Evolutionary conservation across 164 flowering plant genomes (phyloP).

Genomic region (Saururus chinensis): DNA sequence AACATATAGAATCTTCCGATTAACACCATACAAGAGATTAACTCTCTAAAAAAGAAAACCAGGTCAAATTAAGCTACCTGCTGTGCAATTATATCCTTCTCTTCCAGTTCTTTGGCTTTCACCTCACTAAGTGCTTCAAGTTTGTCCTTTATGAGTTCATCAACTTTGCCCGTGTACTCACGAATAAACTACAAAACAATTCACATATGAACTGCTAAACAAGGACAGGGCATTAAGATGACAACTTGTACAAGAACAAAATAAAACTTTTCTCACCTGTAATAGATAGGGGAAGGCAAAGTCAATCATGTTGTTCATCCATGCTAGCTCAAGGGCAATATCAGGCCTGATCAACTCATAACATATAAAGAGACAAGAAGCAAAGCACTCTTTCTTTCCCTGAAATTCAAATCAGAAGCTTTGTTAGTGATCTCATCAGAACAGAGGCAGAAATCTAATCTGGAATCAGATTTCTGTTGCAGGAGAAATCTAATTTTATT

Average conservation of each 20-base stretch:
- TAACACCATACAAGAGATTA: not conserved
- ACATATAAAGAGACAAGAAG: conserved; percentile 90
- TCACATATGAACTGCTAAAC: not conserved
- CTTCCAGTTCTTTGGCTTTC: conserved; percentile 85
- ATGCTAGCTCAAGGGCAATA: conserved; percentile 92
- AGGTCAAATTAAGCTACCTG: conserved; percentile 45
- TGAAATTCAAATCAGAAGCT: conserved; percentile 10
- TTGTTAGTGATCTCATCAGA: not conserved
- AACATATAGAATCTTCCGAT: not conserved
- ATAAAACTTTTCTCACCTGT: conserved; percentile 44
- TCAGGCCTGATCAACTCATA: conserved; percentile 85
- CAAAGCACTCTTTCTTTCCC: conserved; percentile 98
- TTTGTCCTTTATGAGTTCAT: conserved; percentile 87
- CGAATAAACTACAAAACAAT: conserved; percentile 50
- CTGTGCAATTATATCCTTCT: conserved; percentile 83
- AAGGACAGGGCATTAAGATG: not conserved
- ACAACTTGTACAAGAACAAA: not conserved
- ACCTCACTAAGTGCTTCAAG: conserved; percentile 66
- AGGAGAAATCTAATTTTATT: not conserved
- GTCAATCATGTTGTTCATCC: conserved; percentile 94
- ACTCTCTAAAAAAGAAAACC: no score
- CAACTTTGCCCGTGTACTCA: conserved; percentile 89
- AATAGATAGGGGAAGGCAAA: conserved; percentile 91
- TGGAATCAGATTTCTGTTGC: not conserved
- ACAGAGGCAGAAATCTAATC: no score